A percentile compares a stretch with the other conserved stretches of the same genome.
phyloP scores from a whole-genome alignment of 148 eudicot genomes.

The Chenopodium formosanum region DNA sequence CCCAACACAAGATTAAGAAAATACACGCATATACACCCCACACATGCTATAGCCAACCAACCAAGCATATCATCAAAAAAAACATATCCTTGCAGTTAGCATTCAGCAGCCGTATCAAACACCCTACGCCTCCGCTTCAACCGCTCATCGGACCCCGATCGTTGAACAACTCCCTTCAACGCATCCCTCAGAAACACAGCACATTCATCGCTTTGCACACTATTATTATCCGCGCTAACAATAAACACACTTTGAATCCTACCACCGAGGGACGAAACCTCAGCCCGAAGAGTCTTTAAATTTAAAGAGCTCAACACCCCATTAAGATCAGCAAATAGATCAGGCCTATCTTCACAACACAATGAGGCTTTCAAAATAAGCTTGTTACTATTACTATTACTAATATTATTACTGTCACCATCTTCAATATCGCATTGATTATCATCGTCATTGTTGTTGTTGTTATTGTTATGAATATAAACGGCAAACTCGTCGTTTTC shows the following conservation, averaged over 20 bases:
- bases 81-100: not conserved
- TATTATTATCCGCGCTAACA: slow-evolving; percentile 16
- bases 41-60: not conserved
- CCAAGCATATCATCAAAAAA: not conserved
- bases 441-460: not conserved
- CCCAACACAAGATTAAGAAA: not conserved
- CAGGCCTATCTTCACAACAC: slow-evolving; percentile 45
- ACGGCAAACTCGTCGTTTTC: slow-evolving; percentile 35
- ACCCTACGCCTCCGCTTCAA: slow-evolving; percentile 37
- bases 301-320: slow-evolving; percentile 27
- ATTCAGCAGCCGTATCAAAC: slow-evolving; percentile 21
- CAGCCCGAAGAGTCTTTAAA: slow-evolving; percentile 33
- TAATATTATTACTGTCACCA: not conserved
- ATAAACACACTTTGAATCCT: slow-evolving; percentile 35
- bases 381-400: not conserved
- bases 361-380: slow-evolving; percentile 32
- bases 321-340: slow-evolving; percentile 33
- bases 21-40: not conserved
- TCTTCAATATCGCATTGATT: not conserved
- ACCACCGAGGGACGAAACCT: slow-evolving; percentile 38
- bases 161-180: slow-evolving; percentile 34
- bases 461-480: slow-evolving; percentile 8
- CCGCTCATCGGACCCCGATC: slow-evolving; percentile 31
- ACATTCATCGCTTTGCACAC: slow-evolving; percentile 27
- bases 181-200: slow-evolving; percentile 37